Conservation (phyloP, 2,329 filamentous ascomycete species). For the Chaetothyriales sp. region DNA sequence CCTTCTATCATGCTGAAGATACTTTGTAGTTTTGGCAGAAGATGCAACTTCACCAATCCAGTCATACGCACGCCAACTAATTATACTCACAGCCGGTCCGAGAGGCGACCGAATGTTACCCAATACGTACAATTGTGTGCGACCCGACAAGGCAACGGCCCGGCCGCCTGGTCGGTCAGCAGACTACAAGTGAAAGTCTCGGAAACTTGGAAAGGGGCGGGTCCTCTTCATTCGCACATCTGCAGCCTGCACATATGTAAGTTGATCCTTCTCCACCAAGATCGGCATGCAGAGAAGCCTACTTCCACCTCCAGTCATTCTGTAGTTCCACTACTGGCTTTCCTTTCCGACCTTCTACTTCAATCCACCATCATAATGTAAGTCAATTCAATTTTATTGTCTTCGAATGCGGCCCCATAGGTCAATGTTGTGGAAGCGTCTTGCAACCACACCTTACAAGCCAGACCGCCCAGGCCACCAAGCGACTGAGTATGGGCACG, state of each 20-base stretch:
- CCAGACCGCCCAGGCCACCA: too few species aligned
- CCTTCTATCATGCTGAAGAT: neutral
- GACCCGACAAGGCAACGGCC: neutral
- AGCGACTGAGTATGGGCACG: neutral
- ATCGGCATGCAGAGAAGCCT: neutral
- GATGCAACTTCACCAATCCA: neutral
- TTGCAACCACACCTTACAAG: too few species aligned
- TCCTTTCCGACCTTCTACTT: neutral
- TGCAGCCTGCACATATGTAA: neutral
- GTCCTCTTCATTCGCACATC: neutral
- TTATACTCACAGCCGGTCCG: neutral
- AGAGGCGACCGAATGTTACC: neutral
- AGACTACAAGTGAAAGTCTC: neutral
- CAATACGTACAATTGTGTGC: too few species aligned
- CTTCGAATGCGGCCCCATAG: neutral
- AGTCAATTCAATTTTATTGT: neutral
- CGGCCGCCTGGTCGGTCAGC: too few species aligned
- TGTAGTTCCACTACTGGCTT: neutral
- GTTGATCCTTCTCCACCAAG: neutral
- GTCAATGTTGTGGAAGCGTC: neutral
- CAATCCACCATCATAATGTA: neutral
- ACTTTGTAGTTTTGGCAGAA: neutral
- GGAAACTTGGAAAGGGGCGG: neutral
- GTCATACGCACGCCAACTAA: neutral
- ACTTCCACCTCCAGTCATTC: neutral